A percentile compares a stretch with the other conserved stretches of the same genome.
phyloP scores from a whole-genome alignment of 352 stramenopile genomes.

The Peronosclerospora sorghi region DNA sequence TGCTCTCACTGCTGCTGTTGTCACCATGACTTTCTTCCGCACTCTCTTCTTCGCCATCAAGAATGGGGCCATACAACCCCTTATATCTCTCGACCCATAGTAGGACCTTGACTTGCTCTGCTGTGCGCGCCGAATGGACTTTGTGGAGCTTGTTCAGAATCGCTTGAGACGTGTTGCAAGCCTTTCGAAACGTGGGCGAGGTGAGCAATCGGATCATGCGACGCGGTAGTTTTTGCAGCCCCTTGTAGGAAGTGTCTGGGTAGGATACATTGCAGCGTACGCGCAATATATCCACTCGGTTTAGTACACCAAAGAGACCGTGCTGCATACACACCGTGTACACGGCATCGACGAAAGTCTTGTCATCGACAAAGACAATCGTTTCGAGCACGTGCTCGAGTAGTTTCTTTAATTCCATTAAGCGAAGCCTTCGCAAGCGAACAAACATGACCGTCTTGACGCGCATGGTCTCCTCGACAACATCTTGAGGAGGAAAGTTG shows the following conservation, averaged over 20 bases:
- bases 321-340: conserved; percentile 33
- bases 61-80: conserved; percentile 12
- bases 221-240: conserved; percentile 17
- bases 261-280: conserved; percentile 26
- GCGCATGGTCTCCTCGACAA: conserved; percentile 29
- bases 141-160: conserved; percentile 17
- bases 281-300: conserved; percentile 21
- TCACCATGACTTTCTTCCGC: not conserved
- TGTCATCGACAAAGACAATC: conserved; percentile 29
- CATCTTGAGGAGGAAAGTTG: conserved; percentile 29
- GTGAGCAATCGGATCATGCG: conserved; percentile 6
- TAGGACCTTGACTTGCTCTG: conserved; percentile 28
- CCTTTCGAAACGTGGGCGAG: conserved; percentile 11
- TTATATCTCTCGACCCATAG: conserved; percentile 38
- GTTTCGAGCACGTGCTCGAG: conserved; percentile 29
- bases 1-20: too few species aligned
- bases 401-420: conserved; percentile 35
- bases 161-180: conserved; percentile 16
- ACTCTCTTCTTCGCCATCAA: conserved; percentile 13
- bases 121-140: not conserved
- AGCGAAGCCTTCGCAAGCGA: conserved; percentile 26
- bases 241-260: conserved; percentile 23
- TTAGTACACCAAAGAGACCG: conserved; percentile 23
- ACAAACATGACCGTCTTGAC: conserved; percentile 22
- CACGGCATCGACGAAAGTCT: conserved; percentile 30